Base-by-base conservation (phyloP, 345 rosid species). In the Capsella bursapastoris region DNA sequence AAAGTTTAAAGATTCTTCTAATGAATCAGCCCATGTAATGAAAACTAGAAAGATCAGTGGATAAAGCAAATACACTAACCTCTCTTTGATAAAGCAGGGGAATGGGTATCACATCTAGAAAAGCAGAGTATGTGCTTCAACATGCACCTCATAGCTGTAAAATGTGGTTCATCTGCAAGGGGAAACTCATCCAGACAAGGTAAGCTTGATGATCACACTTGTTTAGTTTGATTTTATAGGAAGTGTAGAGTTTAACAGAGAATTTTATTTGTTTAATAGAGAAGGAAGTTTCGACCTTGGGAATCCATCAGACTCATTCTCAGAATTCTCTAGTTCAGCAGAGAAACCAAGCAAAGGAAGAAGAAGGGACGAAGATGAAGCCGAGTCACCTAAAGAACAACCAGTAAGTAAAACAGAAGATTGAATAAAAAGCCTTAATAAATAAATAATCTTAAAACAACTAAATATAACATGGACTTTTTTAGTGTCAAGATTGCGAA, bases 81-180 rank as follows among this genome's bases (percentile, higher is more conserved):
- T 22, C 28, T 69, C 64, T 57, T 82, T 71, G 71, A 49, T 38
- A 14, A 70, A 78, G 80, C 93, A 93, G 98, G 84, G 83, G 66
- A 74, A 83, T 85, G 91, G 57, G 35, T 43, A 83, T 84, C 75
- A 90, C 82, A 78, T 90, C 98, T 11, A 90, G 74, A 78, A 93
- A 90, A 83, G 91, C 98, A 66, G 63, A 77, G 61, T 82, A 15
- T 56, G 80, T 93, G 68, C 72, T 74, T 57, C 73, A 53, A 12
- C 76, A 83, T 41, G 97, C 98, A 50, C 92, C 93, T 66, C 63
- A 29, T 49, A 68, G 77, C 66, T 90, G 97, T 79, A 85, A 85
- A 31, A 85, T 89, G 76, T 83, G 83, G 92, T 93, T 93, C 75
- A 67, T 89, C 67, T 90, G 97, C 84, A 83, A 81, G 58, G 90